These are phyloP conservation scores for Penicillium sp. DNA, from an alignment of 2,329 filamentous ascomycete genomes.

Conservation along the genomic window DNA sequence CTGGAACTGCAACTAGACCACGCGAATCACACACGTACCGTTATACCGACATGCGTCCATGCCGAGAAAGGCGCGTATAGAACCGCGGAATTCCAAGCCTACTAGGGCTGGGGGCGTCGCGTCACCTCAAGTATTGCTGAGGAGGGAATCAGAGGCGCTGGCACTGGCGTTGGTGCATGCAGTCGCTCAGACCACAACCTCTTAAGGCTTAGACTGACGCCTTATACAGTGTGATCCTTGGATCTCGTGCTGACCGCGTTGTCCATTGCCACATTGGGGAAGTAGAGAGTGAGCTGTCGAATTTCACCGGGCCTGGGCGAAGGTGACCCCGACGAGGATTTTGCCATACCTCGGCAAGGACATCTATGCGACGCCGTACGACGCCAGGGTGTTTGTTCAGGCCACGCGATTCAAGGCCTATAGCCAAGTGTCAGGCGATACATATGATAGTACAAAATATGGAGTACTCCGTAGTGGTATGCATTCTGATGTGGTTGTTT, in stretches of 20 bases:
- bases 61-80: neutral
- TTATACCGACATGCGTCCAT: neutral
- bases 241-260: constrained; percentile 4
- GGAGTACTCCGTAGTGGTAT: neutral
- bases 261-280: constrained; percentile 16
- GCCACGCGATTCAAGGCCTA: constrained; percentile 4
- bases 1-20: neutral
- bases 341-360: constrained; percentile 4
- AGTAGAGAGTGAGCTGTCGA: neutral
- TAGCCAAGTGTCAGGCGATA: constrained; percentile 11
- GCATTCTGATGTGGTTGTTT: neutral
- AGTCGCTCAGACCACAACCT: constrained; percentile 35
- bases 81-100: neutral
- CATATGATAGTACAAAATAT: neutral
- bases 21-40: neutral
- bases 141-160: constrained; percentile 9
- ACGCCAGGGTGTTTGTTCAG: neutral
- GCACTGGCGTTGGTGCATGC: constrained; percentile 22
- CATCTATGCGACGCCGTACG: constrained; percentile 12
- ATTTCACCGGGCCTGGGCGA: neutral
- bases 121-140: neutral
- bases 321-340: neutral
- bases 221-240: constrained; percentile 7
- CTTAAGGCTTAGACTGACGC: constrained; percentile 46
- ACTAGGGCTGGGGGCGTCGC: neutral